These are phyloP conservation scores for Xylariaceae sp. DNA, from an alignment of 2,329 filamentous ascomycete genomes.

Conservation along the genomic window DNA sequence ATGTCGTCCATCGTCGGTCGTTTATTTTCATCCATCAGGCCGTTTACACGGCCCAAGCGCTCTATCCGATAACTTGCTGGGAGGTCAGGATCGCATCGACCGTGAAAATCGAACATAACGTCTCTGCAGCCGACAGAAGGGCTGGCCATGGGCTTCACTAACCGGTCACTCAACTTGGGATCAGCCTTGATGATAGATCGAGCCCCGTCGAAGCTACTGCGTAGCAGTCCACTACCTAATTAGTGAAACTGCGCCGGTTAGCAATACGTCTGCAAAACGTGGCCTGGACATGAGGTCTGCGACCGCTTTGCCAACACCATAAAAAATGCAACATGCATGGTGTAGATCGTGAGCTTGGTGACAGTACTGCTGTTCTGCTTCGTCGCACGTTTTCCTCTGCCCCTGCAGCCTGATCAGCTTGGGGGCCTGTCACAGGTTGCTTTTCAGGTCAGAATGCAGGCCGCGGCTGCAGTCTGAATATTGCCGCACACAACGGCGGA, in stretches of 20 bases:
- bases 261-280: background rate
- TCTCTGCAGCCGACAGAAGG: background rate
- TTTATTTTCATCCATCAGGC: too few relatives aligned
- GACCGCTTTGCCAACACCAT: constrained; percentile 10
- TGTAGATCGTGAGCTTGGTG: too few relatives aligned
- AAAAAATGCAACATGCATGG: background rate
- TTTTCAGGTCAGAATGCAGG: constrained; percentile 16
- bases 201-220: constrained; percentile 8
- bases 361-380: background rate
- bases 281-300: constrained; percentile 1
- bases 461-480: constrained; percentile 17
- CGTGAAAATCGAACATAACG: too few relatives aligned
- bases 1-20: too few relatives aligned
- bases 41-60: too few relatives aligned
- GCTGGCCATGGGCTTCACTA: background rate
- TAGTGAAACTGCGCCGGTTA: background rate
- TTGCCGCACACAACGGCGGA: constrained; percentile 19
- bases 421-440: constrained; percentile 13
- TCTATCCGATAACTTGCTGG: too few relatives aligned
- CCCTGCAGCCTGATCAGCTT: constrained; percentile 14
- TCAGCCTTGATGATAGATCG: constrained; percentile 19
- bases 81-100: too few relatives aligned
- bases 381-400: constrained; percentile 5
- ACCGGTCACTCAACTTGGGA: constrained; percentile 6
- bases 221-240: too few relatives aligned